Conservation (phyloP, 2,329 filamentous ascomycete genomes). For the Colletotrichum sidae region DNA sequence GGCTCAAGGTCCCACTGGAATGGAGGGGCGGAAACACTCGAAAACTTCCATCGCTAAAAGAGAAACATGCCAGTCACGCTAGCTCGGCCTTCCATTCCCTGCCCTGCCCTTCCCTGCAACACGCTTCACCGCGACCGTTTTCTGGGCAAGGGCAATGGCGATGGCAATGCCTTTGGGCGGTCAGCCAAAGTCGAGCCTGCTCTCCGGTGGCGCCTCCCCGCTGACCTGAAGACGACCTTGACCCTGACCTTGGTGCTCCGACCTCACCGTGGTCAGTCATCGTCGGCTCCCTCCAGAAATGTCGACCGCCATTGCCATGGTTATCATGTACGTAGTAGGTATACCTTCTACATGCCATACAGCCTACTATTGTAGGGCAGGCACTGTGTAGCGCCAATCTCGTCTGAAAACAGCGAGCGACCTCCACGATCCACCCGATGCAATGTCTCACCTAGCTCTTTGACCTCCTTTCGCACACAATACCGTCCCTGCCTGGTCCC, state of each 20-base stretch:
- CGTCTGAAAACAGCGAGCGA: slow-evolving; percentile 18
- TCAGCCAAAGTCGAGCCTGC: too few relatives aligned
- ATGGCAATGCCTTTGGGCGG: background rate
- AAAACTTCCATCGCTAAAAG: slow-evolving; percentile 36
- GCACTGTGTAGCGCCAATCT: slow-evolving; percentile 7
- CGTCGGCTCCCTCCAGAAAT: too few relatives aligned
- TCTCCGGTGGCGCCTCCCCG: too few relatives aligned
- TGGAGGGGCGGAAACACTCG: slow-evolving; percentile 35
- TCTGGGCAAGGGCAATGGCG: background rate
- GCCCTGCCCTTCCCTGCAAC: slow-evolving; percentile 18
- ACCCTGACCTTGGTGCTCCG: too few relatives aligned
- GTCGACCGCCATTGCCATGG: too few relatives aligned
- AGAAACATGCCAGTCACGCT: slow-evolving; percentile 34
- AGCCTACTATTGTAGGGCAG: slow-evolving; percentile 1
- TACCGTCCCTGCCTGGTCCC: too few relatives aligned
- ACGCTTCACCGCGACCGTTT: background rate
- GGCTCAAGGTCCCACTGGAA: background rate
- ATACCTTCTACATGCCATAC: too few relatives aligned
- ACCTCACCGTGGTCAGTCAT: too few relatives aligned
- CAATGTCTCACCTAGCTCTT: slow-evolving; percentile 19
- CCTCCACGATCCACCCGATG: slow-evolving; percentile 20
- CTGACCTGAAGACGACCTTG: too few relatives aligned
- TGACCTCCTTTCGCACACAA: slow-evolving; percentile 1
- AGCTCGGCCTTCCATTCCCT: slow-evolving; percentile 3
- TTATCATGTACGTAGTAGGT: too few relatives aligned